phyloP scores from a whole-genome alignment of 2,329 filamentous ascomycete genomes.

The Myriosclerotinia duriaeana region DNA sequence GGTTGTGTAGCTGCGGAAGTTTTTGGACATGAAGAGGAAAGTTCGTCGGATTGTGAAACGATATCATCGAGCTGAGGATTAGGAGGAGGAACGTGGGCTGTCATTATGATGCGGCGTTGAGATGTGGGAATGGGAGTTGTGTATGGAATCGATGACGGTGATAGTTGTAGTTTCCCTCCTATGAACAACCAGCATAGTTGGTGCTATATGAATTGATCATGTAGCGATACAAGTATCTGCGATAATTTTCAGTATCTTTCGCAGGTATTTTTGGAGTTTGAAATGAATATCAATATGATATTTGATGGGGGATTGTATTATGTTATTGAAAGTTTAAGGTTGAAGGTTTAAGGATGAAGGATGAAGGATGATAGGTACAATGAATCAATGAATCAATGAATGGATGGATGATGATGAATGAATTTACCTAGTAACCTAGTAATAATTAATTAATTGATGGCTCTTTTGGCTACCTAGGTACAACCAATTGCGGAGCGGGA shows the following conservation, averaged over 20 bases:
- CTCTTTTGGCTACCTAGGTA: not conserved
- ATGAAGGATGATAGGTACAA: not conserved
- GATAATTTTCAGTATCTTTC: not conserved
- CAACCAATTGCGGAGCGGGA: no score
- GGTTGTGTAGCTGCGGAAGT: conserved; percentile 37
- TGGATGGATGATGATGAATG: not conserved
- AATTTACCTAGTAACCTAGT: not conserved
- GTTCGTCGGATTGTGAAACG: conserved; percentile 38
- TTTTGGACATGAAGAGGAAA: conserved; percentile 33
- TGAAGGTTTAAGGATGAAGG: no score
- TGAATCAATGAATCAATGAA: not conserved
- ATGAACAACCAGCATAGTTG: conserved; percentile 32
- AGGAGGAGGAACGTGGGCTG: conserved; percentile 32
- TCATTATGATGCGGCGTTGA: conserved; percentile 30
- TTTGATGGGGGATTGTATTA: not conserved
- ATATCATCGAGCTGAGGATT: conserved; percentile 36
- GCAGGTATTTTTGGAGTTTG: not conserved
- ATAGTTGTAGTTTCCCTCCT: conserved; percentile 27
- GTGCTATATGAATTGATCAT: conserved; percentile 1
- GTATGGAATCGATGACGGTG: conserved; percentile 24
- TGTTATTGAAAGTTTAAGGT: no score
- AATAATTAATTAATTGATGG: no score
- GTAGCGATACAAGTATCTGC: not conserved
- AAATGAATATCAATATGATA: not conserved
- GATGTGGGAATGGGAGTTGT: not conserved